A percentile compares a stretch with the other conserved stretches of the same genome.
Conservation (phyloP, 345 rosid genomes). For the Eucalyptus leucophloia region DNA sequence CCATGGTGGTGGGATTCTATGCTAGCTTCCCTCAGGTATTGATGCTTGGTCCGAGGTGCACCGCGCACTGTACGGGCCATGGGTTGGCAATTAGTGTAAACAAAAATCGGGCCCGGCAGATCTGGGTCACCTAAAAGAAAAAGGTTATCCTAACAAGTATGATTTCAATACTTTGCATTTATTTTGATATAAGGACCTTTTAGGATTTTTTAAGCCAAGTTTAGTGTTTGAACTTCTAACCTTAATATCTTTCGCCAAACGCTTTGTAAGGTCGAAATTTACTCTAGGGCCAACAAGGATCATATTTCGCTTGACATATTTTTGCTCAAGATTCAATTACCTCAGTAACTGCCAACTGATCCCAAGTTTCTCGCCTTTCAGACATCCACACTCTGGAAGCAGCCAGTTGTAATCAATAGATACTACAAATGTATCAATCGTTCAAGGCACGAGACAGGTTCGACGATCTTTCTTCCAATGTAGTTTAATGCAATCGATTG, state of each 20-base stretch:
- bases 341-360: background rate
- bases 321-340: background rate
- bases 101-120: too few relatives aligned
- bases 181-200: background rate
- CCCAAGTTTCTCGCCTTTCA: background rate
- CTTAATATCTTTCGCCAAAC: background rate
- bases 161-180: background rate
- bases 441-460: conserved; percentile 26
- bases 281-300: background rate
- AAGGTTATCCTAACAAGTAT: background rate
- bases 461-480: background rate
- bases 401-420: conserved; percentile 11
- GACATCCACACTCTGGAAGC: conserved; percentile 44
- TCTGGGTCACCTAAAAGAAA: too few relatives aligned
- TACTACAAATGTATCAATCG: conserved; percentile 35
- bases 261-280: background rate
- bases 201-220: background rate
- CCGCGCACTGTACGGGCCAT: too few relatives aligned
- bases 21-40: too few relatives aligned
- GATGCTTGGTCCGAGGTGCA: too few relatives aligned
- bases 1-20: too few relatives aligned
- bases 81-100: too few relatives aligned
- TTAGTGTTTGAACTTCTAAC: background rate
- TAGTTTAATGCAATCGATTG: background rate
- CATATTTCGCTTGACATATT: background rate